A percentile compares a stretch with the other conserved stretches of the same genome.
Conservation (phyloP, 176 grass and related monocot genomes). For the Saccharum spontaneum region DNA sequence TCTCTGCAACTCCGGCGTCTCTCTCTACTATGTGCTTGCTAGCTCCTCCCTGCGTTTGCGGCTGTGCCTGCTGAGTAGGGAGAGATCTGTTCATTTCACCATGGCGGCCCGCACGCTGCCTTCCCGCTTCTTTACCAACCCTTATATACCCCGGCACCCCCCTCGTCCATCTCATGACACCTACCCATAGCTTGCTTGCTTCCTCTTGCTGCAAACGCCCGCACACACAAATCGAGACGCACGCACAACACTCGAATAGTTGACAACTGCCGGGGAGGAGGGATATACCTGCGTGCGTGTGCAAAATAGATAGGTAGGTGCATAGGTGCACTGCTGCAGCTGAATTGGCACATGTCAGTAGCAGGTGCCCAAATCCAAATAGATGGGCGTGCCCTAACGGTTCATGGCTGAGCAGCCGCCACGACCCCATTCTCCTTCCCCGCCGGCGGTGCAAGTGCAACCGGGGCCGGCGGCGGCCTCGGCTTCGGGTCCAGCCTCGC, state of each 20-base stretch:
- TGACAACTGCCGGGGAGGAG: neutral
- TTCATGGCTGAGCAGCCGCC: conserved; percentile 46
- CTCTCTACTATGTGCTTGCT: neutral
- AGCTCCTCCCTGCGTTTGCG: neutral
- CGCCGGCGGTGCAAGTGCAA: neutral
- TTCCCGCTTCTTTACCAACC: conserved; percentile 44
- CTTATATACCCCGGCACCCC: conserved; percentile 46
- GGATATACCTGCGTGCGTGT: neutral
- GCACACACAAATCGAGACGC: neutral
- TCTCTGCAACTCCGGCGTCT: neutral
- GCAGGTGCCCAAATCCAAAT: neutral
- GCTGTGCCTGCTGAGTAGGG: neutral
- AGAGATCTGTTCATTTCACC: conserved; percentile 29
- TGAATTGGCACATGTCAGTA: conserved; percentile 14
- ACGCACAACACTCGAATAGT: neutral
- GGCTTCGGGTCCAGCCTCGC: conserved; percentile 15
- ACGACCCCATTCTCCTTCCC: neutral
- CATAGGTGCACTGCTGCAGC: conserved; percentile 40
- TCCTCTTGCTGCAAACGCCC: neutral
- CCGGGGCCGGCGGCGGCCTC: neutral
- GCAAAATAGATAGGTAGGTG: conserved; percentile 17
- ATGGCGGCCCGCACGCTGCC: conserved; percentile 62
- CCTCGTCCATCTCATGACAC: conserved; percentile 34
- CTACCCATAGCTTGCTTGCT: neutral
- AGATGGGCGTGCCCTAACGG: conserved; percentile 46